Percentiles rank a stretch among this genome's conserved stretches.
phyloP scores from a whole-genome alignment of 78 protist species.

The Dictyostelium citrinum region DNA sequence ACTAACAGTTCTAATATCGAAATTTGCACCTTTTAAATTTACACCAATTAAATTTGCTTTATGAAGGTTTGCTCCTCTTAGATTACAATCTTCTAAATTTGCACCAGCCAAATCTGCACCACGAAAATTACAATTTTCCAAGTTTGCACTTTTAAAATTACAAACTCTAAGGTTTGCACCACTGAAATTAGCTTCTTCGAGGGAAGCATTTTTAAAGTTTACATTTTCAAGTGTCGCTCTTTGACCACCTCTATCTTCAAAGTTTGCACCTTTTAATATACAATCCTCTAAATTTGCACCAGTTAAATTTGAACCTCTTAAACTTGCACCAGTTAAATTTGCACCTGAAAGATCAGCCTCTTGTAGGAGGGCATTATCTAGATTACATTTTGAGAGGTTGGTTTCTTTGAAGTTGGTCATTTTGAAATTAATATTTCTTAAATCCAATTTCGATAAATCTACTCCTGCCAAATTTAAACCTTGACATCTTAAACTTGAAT shows the following conservation, averaged over 20 bases:
- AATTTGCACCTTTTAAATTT: slow-evolving; percentile 81
- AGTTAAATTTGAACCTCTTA: slow-evolving; percentile 62
- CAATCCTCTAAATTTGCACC: slow-evolving; percentile 74
- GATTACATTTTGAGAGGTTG: slow-evolving; percentile 64
- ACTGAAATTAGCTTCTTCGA: slow-evolving; percentile 79
- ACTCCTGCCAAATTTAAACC: slow-evolving; percentile 80
- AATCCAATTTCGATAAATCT: slow-evolving; percentile 75
- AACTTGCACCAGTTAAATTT: slow-evolving; percentile 55
- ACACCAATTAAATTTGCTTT: slow-evolving; percentile 84
- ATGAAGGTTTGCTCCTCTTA: slow-evolving; percentile 82
- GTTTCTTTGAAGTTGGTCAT: slow-evolving; percentile 83
- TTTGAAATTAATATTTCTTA: slow-evolving; percentile 80
- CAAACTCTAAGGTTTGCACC: slow-evolving; percentile 82
- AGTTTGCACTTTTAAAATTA: slow-evolving; percentile 69
- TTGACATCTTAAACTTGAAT: slow-evolving; percentile 78
- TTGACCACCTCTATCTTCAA: slow-evolving; percentile 83
- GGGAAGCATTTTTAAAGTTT: slow-evolving; percentile 52
- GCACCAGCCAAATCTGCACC: slow-evolving; percentile 86
- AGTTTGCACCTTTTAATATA: slow-evolving; percentile 68
- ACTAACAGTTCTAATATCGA: slow-evolving; percentile 82
- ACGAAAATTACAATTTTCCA: slow-evolving; percentile 81
- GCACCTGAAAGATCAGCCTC: slow-evolving; percentile 76
- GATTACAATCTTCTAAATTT: slow-evolving; percentile 71
- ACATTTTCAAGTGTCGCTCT: slow-evolving; percentile 78
- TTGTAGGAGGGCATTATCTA: slow-evolving; percentile 72